A percentile compares a stretch with the other conserved stretches of the same genome.
Evolutionary conservation across 495 filamentous ascomycete species (phyloP).

Genomic region (Penicillium lagena): DNA sequence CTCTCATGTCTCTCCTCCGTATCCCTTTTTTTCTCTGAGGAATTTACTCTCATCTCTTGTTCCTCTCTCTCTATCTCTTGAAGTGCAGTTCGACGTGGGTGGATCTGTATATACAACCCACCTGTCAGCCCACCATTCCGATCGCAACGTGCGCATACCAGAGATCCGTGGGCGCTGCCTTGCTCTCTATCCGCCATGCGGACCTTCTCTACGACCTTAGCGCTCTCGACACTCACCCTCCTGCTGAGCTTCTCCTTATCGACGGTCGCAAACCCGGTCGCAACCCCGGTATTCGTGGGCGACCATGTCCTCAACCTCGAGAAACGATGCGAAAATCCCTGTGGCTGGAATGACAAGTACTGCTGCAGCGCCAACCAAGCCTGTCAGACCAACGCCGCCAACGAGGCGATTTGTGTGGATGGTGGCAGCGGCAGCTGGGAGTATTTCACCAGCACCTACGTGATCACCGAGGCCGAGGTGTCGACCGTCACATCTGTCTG

Average conservation of each 20-base stretch:
- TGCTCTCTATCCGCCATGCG: slow-evolving; percentile 22
- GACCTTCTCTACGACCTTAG: slow-evolving; percentile 16
- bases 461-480: slow-evolving; percentile 55
- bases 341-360: slow-evolving; percentile 59
- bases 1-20: slow-evolving; percentile 2
- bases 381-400: slow-evolving; percentile 56
- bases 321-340: slow-evolving; percentile 55
- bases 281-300: neutral
- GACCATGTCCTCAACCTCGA: slow-evolving; percentile 12
- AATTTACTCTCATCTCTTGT: neutral
- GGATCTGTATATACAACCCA: slow-evolving; percentile 1
- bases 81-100: slow-evolving; percentile 5
- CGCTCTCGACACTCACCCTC: slow-evolving; percentile 20
- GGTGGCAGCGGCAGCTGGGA: slow-evolving; percentile 24
- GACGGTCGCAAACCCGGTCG: slow-evolving; percentile 32
- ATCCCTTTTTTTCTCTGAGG: slow-evolving; percentile 2
- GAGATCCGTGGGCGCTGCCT: neutral
- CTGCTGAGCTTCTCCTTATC: slow-evolving; percentile 16
- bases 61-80: neutral
- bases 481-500: slow-evolving; percentile 61
- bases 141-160: neutral
- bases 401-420: slow-evolving; percentile 49
- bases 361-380: slow-evolving; percentile 57
- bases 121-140: neutral
- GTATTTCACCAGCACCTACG: slow-evolving; percentile 65